These are phyloP conservation scores for Penicillium sp. DNA, from an alignment of 2,329 filamentous ascomycete species.

Conservation along the genomic window DNA sequence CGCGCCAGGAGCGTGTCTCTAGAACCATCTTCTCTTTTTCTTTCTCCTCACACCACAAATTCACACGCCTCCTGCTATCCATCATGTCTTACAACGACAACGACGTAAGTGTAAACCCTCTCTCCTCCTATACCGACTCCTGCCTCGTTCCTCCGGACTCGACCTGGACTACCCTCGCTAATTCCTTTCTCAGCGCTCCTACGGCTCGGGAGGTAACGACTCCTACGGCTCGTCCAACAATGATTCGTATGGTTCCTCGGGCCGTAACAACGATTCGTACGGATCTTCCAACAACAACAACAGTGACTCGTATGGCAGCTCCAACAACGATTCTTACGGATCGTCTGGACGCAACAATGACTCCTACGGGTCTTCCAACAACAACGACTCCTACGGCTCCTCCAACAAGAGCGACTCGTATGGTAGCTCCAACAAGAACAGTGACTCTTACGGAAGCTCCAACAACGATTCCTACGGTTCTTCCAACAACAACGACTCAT, in stretches of 20 bases:
- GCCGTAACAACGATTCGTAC: background rate
- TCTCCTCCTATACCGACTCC: background rate
- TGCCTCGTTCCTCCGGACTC: too few relatives aligned
- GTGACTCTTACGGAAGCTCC: background rate
- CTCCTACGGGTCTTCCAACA: background rate
- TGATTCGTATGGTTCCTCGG: background rate
- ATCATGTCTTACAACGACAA: conserved; percentile 6
- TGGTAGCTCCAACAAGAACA: background rate
- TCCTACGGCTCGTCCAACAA: background rate
- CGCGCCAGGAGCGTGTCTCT: too few relatives aligned
- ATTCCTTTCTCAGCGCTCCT: background rate
- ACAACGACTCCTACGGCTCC: background rate
- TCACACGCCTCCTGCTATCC: too few relatives aligned
- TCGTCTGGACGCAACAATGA: background rate
- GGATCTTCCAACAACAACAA: background rate
- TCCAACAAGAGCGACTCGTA: background rate
- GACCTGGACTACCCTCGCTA: background rate
- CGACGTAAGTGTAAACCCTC: background rate
- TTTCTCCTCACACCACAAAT: too few relatives aligned
- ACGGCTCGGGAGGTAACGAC: conserved; percentile 4
- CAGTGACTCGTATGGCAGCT: background rate
- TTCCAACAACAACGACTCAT: background rate
- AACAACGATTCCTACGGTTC: background rate
- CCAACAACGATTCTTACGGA: background rate
- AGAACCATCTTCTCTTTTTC: too few relatives aligned